Evolutionary conservation across 2,329 filamentous ascomycete genomes (phyloP).

Genomic region (Cladosporium sp.): DNA sequence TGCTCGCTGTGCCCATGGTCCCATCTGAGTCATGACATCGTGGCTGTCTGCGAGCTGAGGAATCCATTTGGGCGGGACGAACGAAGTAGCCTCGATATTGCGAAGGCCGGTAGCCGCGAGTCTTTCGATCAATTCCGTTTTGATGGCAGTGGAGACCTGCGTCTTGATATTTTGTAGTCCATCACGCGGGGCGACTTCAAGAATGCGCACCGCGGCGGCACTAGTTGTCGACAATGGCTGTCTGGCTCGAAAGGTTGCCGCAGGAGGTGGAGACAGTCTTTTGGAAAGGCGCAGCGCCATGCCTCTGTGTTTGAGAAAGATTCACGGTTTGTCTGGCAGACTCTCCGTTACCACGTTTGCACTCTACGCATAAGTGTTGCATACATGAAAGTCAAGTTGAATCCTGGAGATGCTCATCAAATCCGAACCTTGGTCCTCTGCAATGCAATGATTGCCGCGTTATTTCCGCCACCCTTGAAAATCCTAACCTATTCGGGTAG

Average conservation of each 20-base stretch:
- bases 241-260: neutral
- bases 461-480: neutral
- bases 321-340: neutral
- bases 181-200: constrained; percentile 57
- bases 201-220: constrained; percentile 48
- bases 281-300: neutral
- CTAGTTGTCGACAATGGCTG: neutral
- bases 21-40: constrained; percentile 24
- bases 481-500: no score
- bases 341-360: neutral
- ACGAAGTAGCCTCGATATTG: constrained; percentile 56
- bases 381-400: neutral
- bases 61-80: constrained; percentile 58
- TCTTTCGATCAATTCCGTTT: constrained; percentile 52
- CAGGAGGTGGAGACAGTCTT: neutral
- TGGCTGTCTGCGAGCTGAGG: constrained; percentile 45
- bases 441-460: neutral
- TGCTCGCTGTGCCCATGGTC: no score
- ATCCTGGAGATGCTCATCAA: neutral
- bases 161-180: constrained; percentile 57
- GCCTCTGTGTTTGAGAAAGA: neutral
- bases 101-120: constrained; percentile 52
- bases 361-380: neutral
- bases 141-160: constrained; percentile 50
- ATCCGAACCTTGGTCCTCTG: neutral